Evolutionary conservation across 192 early-diverging fungal species (phyloP), one percentile per base, ranked within the genome.

Genomic region (Phlyctochytrium bullatum): DNA sequence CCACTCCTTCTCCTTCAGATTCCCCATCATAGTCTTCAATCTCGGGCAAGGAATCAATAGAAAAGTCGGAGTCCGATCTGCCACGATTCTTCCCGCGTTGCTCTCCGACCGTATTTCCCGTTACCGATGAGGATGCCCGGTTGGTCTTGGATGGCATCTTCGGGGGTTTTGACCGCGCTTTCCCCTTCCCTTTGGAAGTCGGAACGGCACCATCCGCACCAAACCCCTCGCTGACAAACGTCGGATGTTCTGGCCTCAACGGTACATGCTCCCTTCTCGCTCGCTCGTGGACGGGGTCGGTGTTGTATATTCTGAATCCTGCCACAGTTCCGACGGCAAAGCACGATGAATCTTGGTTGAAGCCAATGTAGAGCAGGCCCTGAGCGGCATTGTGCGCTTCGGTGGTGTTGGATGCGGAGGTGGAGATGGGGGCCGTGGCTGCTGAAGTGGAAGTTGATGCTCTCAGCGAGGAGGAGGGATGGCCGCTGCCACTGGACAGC

Each of bases 281-380:
- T 66, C 91, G 90, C 76, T 94, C 88, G 62, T 89, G 88, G 40
- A 91, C 76, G 16, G 93, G 92, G 77, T 91, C 88, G 73, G 87
- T 89, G 73, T 90, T 91, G 76, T 82, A 93, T 61, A 93, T 88
- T 71, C 92, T 83, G 75, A 93, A 95, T 0, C 93, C 92, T 34
- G 77, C 83, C 59, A 91, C 90, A 1, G 91, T 84, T 14, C 90
- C 92, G 34, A 90, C 83, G 31, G 90, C 86, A 74, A 95, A 93
- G 74, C 91, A 92, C 28, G 87, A 88, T 73, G 83, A 90, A 72
- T 93, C 89, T 70, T 92, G 91, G 77, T 93, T 93, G 72, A 93
- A 92, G 27, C 82, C 83, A 53, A 88, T 88, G 72, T 87, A 93
- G 36, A 92, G 78, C 54, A 94, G 76, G 17, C 86, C 88, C 35